phyloP scores from a whole-genome alignment of 148 eudicot species.

The Euryodendron excelsum region DNA sequence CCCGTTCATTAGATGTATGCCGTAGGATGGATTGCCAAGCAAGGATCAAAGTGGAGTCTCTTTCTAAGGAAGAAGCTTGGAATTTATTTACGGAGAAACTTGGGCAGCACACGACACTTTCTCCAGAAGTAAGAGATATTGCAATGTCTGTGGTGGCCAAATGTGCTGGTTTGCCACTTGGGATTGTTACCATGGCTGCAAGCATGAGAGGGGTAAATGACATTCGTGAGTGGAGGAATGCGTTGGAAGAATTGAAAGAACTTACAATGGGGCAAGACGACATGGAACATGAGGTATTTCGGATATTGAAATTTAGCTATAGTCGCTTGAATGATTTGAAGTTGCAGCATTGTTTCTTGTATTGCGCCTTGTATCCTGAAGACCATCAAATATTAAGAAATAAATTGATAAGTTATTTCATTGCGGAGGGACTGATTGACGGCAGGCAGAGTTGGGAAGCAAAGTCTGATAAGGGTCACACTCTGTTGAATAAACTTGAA shows the following conservation, averaged over 20 bases:
- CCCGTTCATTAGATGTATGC: background rate
- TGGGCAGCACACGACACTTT: background rate
- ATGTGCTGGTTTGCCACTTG: slow-evolving; percentile 15
- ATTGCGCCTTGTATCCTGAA: slow-evolving; percentile 31
- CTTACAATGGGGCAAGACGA: background rate
- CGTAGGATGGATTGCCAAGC: background rate
- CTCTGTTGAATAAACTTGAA: slow-evolving; percentile 29
- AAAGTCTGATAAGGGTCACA: slow-evolving; percentile 18
- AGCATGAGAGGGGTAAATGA: slow-evolving; percentile 13
- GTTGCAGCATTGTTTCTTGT: slow-evolving; percentile 20
- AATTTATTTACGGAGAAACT: slow-evolving; percentile 8
- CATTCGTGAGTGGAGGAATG: slow-evolving; percentile 16
- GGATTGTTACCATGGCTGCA: slow-evolving; percentile 9
- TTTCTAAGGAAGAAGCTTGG: slow-evolving; percentile 7
- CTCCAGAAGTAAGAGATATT: background rate
- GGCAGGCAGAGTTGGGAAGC: background rate
- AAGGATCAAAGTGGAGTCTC: background rate
- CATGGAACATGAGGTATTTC: slow-evolving; percentile 19
- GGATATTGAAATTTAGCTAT: slow-evolving; percentile 20
- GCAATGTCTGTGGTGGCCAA: background rate
- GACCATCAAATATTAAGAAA: slow-evolving; percentile 1
- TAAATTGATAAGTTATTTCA: slow-evolving; percentile 18
- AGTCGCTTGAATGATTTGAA: slow-evolving; percentile 12
- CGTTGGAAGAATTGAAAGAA: background rate
- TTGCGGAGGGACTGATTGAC: slow-evolving; percentile 29